Percentiles rank a stretch among this genome's conserved stretches.
Conservation (phyloP, 2,329 filamentous ascomycete species). For the Cordyceps tenuipes region DNA sequence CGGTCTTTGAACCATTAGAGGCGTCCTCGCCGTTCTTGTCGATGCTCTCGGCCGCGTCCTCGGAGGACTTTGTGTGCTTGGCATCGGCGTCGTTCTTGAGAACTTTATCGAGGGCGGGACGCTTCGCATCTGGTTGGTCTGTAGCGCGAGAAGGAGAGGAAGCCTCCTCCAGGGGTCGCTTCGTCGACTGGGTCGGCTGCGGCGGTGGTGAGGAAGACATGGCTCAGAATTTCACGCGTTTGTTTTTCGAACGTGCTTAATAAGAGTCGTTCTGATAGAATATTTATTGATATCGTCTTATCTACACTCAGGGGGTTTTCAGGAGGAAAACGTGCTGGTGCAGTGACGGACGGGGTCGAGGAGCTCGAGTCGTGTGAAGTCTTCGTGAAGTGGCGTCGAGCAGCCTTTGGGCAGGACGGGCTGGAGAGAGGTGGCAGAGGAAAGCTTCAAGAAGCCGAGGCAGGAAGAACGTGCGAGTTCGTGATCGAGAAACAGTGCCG, state of each 20-base stretch:
- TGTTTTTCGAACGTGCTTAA: background rate
- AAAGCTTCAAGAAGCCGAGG: slow-evolving; percentile 13
- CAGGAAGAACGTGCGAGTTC: slow-evolving; percentile 3
- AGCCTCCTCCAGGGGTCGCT: slow-evolving; percentile 93
- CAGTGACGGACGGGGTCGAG: slow-evolving; percentile 42
- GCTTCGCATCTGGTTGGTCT: slow-evolving; percentile 95
- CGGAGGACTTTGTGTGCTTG: slow-evolving; percentile 31
- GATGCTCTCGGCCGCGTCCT: slow-evolving; percentile 29
- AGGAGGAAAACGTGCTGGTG: slow-evolving; percentile 91
- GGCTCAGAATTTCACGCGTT: slow-evolving; percentile 24
- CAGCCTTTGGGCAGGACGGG: slow-evolving; percentile 25
- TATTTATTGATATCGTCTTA: slow-evolving; percentile 38
- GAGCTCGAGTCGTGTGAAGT: slow-evolving; percentile 35
- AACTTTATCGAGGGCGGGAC: slow-evolving; percentile 89
- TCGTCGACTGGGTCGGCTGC: slow-evolving; percentile 61
- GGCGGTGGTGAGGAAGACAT: slow-evolving; percentile 69
- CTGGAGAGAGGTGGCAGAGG: slow-evolving; percentile 20
- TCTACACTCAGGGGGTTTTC: slow-evolving; percentile 79
- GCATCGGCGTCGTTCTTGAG: slow-evolving; percentile 57
- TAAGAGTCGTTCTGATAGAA: slow-evolving; percentile 24
- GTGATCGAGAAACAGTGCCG: slow-evolving; percentile 2
- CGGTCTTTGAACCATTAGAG: slow-evolving; percentile 42
- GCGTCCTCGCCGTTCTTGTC: slow-evolving; percentile 43
- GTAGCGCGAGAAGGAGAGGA: slow-evolving; percentile 86
- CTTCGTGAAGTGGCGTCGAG: slow-evolving; percentile 32